Conservation (phyloP, 2,329 filamentous ascomycete genomes). For the Penicillium sp. region DNA sequence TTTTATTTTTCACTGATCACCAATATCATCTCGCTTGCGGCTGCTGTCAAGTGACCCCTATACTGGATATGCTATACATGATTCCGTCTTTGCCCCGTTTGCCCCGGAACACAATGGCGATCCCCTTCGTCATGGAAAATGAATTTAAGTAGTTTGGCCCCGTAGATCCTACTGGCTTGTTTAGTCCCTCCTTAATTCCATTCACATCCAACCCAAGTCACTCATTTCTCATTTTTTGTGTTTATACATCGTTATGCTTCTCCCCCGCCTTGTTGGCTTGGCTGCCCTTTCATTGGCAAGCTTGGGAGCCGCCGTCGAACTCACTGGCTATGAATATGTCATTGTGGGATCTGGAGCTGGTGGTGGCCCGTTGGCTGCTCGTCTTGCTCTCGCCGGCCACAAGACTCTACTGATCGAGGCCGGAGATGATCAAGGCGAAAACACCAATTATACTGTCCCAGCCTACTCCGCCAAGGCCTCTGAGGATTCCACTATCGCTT, state of each 20-base stretch:
- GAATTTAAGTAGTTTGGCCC: not conserved
- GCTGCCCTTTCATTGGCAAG: slow-evolving; percentile 10
- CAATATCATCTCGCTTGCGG: slow-evolving; percentile 1
- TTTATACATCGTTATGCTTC: slow-evolving; percentile 5
- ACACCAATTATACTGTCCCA: slow-evolving; percentile 30
- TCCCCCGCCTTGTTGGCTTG: slow-evolving; percentile 9
- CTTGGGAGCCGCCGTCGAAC: slow-evolving; percentile 19
- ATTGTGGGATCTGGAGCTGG: slow-evolving; percentile 40
- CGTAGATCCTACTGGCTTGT: not conserved
- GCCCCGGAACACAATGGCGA: not conserved
- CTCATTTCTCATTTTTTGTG: not conserved
- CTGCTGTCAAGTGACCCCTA: not conserved
- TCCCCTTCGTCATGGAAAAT: not conserved
- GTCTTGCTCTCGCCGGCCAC: slow-evolving; percentile 36
- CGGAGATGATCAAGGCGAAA: slow-evolving; percentile 36
- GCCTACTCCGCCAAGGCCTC: slow-evolving; percentile 28
- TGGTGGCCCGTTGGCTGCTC: slow-evolving; percentile 37
- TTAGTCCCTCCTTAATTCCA: not conserved
- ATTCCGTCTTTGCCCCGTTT: not conserved
- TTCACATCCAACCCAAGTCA: not conserved
- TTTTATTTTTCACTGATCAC: not conserved
- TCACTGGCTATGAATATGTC: slow-evolving; percentile 40
- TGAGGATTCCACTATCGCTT: slow-evolving; percentile 30
- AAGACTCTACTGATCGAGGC: slow-evolving; percentile 41
- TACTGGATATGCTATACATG: not conserved